phyloP scores from a whole-genome alignment of 805 yeast genomes.

The Wickerhamomyces chambardii region DNA sequence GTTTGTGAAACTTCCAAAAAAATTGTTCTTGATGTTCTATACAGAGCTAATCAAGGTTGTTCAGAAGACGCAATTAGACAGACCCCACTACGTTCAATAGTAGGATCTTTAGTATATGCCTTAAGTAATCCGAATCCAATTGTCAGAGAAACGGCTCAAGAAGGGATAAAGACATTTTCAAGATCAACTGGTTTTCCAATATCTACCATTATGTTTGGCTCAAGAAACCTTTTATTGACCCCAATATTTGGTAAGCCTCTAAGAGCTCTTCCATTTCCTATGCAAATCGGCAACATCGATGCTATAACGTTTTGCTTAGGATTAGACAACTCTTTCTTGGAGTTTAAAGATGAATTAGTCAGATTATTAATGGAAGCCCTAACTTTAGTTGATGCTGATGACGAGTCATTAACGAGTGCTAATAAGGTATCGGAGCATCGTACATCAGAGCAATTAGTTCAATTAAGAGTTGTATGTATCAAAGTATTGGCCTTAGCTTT shows the following conservation, averaged over 20 bases:
- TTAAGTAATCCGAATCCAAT: conserved; percentile 79
- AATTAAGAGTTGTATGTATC: conserved; percentile 85
- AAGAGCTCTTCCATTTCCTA: conserved; percentile 94
- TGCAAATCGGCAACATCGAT: conserved; percentile 98
- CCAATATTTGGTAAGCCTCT: conserved; percentile 97
- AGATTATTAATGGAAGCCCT: conserved; percentile 83
- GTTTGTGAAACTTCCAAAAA: conserved; percentile 67
- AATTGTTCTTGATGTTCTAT: conserved; percentile 54
- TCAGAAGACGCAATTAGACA: conserved; percentile 53
- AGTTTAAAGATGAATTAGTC: conserved; percentile 82
- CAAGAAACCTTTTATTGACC: conserved; percentile 72
- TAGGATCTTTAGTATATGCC: conserved; percentile 88
- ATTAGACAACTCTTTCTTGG: conserved; percentile 71
- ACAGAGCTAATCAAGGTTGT: conserved; percentile 54
- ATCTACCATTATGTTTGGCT: conserved; percentile 70
- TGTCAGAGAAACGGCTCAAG: conserved; percentile 77
- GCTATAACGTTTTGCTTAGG: conserved; percentile 90
- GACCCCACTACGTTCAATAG: conserved; percentile 70
- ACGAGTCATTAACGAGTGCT: conserved; percentile 84
- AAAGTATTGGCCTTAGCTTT: conserved; percentile 73
- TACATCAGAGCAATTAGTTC: conserved; percentile 82
- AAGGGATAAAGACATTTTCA: conserved; percentile 57
- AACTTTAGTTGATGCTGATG: conserved; percentile 96
- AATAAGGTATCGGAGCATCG: conserved; percentile 80
- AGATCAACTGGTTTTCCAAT: conserved; percentile 63